Percentiles rank a stretch among this genome's conserved stretches.
phyloP scores from a whole-genome alignment of 2,329 filamentous ascomycete genomes.

The Pezicula carpinea region DNA sequence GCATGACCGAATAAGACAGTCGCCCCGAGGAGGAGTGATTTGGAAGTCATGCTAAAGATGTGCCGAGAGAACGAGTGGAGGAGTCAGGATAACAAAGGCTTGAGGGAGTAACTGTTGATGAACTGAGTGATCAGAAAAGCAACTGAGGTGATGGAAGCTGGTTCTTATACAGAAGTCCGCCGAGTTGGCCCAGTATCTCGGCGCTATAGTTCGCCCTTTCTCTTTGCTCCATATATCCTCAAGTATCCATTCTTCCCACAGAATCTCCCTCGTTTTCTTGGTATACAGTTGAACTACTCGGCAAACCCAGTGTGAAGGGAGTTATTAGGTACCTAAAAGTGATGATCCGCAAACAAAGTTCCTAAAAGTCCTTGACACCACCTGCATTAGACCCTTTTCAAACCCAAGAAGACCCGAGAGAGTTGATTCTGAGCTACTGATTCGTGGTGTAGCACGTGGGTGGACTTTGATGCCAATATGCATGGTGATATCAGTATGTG shows the following conservation, averaged over 20 bases:
- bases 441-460: not conserved
- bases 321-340: too few species aligned
- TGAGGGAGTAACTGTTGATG: not conserved
- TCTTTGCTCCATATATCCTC: too few species aligned
- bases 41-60: not conserved
- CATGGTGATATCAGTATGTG: not conserved
- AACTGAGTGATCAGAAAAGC: slow-evolving; percentile 1
- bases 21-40: not conserved
- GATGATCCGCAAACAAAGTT: too few species aligned
- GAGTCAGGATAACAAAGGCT: too few species aligned
- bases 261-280: not conserved
- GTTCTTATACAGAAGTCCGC: not conserved
- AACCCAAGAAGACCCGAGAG: not conserved
- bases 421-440: not conserved
- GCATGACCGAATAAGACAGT: slow-evolving; percentile 1
- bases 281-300: not conserved
- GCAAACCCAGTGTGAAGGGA: too few species aligned
- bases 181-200: not conserved
- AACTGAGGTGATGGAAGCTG: not conserved
- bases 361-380: too few species aligned
- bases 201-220: not conserved
- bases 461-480: not conserved
- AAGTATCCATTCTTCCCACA: not conserved
- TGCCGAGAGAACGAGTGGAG: too few species aligned
- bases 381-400: too few species aligned